Conservation (phyloP, 116 monocot species). For the Zostera marina region DNA sequence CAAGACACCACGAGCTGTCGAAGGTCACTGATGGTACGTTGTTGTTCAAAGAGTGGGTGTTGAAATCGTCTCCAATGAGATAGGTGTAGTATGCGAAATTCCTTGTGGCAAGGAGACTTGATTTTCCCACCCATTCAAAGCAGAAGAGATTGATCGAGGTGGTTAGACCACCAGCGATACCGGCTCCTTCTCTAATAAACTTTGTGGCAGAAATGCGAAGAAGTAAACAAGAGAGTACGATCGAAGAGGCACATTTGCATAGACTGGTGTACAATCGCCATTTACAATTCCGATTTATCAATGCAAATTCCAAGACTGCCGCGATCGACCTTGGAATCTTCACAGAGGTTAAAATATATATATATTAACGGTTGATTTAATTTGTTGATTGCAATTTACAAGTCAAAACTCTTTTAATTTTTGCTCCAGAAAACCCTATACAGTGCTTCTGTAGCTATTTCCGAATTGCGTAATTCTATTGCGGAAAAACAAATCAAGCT, state of each 20-base stretch:
- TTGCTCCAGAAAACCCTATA: slow-evolving; percentile 34
- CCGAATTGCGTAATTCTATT: slow-evolving; percentile 37
- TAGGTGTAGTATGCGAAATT: no score
- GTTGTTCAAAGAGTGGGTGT: no score
- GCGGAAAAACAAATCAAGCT: slow-evolving; percentile 37
- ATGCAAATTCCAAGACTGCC: slow-evolving; percentile 28
- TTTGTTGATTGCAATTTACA: no score
- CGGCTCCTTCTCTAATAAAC: slow-evolving; percentile 41
- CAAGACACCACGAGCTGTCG: no score
- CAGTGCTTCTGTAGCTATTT: slow-evolving; percentile 37
- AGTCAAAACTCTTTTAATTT: not conserved
- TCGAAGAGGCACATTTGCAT: slow-evolving; percentile 54
- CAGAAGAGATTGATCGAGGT: no score
- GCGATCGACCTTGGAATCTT: slow-evolving; percentile 15
- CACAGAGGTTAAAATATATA: slow-evolving; percentile 23
- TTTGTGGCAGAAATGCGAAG: slow-evolving; percentile 46
- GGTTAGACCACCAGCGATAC: no score
- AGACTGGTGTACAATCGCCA: slow-evolving; percentile 42
- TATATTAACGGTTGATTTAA: no score
- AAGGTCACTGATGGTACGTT: no score
- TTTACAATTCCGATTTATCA: slow-evolving; percentile 53
- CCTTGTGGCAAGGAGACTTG: no score
- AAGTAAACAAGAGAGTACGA: slow-evolving; percentile 36
- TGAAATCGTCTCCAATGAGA: no score
- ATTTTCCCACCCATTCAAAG: no score